phyloP scores from a whole-genome alignment of 257 asterid species.

The Linaria vulgaris region DNA sequence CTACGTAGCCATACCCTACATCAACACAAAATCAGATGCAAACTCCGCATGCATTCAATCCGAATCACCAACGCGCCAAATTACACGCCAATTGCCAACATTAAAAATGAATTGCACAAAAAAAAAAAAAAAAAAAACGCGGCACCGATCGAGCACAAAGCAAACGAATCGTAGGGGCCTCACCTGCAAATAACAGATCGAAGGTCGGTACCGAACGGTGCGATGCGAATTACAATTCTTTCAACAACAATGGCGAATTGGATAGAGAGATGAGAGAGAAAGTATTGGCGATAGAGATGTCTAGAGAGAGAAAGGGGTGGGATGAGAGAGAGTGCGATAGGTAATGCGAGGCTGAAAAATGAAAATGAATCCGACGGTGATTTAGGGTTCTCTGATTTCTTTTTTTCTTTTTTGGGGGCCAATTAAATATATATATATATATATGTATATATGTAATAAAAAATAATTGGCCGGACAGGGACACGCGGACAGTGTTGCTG shows the following conservation, averaged over 20 bases:
- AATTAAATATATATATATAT: too few relatives aligned
- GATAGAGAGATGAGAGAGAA: conserved; percentile 17
- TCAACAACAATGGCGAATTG: conserved; percentile 19
- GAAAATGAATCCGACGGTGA: conserved; percentile 27
- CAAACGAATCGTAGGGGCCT: neutral
- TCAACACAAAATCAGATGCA: too few relatives aligned
- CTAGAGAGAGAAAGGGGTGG: neutral
- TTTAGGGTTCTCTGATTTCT: conserved; percentile 21
- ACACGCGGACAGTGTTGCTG: too few relatives aligned
- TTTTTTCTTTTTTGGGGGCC: too few relatives aligned
- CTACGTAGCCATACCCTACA: too few relatives aligned
- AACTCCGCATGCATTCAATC: too few relatives aligned
- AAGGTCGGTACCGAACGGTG: conserved; percentile 17
- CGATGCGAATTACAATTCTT: conserved; percentile 29
- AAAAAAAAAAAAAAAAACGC: neutral
- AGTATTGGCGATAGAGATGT: neutral
- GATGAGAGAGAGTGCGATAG: conserved; percentile 23
- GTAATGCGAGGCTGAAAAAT: conserved; percentile 35
- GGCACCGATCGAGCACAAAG: conserved; percentile 31
- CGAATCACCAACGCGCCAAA: neutral
- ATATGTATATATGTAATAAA: too few relatives aligned
- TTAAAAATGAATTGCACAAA: neutral
- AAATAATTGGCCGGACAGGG: too few relatives aligned
- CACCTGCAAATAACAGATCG: conserved; percentile 45
- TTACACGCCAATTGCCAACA: too few relatives aligned